A percentile compares a stretch with the other conserved stretches of the same genome.
Conservation (phyloP, 2,329 filamentous ascomycete genomes). For the Ophiosphaerella korrae region DNA sequence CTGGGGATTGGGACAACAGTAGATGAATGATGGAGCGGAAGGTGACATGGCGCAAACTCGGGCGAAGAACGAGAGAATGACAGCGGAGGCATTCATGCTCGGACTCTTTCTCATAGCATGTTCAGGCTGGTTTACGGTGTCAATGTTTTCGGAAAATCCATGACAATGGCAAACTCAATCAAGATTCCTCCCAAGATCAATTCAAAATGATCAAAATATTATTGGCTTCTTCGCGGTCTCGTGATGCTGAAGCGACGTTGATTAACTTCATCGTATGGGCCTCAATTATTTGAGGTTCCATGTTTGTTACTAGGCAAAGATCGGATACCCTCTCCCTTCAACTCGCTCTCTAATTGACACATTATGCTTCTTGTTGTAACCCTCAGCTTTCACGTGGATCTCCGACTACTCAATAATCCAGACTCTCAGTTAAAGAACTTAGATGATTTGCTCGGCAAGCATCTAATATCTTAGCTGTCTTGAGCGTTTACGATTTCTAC, state of each 20-base stretch:
- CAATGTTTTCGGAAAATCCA: slow-evolving; percentile 44
- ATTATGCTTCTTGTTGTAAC: no score
- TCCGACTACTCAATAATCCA: no score
- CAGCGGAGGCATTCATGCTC: slow-evolving; percentile 38
- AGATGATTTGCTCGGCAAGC: no score
- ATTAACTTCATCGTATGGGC: no score
- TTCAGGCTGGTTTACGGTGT: slow-evolving; percentile 47
- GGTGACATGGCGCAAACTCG: slow-evolving; percentile 35
- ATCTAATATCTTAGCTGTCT: no score
- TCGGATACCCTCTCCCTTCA: no score
- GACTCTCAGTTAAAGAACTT: no score
- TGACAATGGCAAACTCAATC: slow-evolving; percentile 46
- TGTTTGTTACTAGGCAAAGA: no score
- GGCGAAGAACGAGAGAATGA: slow-evolving; percentile 38
- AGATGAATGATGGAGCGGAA: slow-evolving; percentile 31
- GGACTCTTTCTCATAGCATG: slow-evolving; percentile 44
- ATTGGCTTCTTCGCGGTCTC: neutral
- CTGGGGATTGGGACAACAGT: slow-evolving; percentile 33
- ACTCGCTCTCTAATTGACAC: no score
- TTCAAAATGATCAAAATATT: slow-evolving; percentile 40
- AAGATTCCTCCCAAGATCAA: slow-evolving; percentile 47
- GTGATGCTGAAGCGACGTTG: neutral
- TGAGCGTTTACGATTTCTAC: no score
- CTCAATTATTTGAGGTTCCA: no score
- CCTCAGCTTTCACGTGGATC: no score